These are phyloP conservation scores for Magnusiomyces paraingens DNA, from an alignment of 1,139 yeast genomes.

Conservation along the genomic window DNA sequence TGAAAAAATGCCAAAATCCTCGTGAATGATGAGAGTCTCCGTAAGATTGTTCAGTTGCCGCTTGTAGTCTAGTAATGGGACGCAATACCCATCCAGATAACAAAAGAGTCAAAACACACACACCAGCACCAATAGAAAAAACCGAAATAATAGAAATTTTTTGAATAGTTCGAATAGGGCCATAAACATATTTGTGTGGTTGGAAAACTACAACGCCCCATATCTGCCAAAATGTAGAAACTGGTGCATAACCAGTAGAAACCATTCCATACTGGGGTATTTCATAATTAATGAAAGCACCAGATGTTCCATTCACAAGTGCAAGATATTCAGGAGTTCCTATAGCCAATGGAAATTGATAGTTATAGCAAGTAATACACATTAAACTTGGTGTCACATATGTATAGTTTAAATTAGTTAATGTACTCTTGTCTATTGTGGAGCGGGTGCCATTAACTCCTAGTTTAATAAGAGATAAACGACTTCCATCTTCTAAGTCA, in stretches of 20 bases:
- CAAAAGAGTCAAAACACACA: conserved; percentile 72
- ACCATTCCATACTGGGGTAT: conserved; percentile 40
- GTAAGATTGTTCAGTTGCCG: conserved; percentile 65
- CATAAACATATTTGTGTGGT: conserved; percentile 49
- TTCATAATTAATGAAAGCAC: conserved; percentile 44
- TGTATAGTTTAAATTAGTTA: conserved; percentile 16
- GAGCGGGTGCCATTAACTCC: conserved; percentile 6
- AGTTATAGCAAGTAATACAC: conserved; percentile 19
- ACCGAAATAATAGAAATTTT: conserved; percentile 75
- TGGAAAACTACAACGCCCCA: conserved; percentile 79
- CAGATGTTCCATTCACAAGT: conserved; percentile 37
- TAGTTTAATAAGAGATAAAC: conserved; percentile 27
- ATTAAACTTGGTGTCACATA: conserved; percentile 19
- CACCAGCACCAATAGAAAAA: conserved; percentile 69
- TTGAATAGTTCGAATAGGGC: conserved; percentile 58
- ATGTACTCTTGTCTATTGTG: conserved; percentile 4
- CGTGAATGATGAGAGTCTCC: neutral
- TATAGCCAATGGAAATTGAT: conserved; percentile 16
- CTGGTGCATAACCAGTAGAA: conserved; percentile 65
- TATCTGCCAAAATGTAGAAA: conserved; percentile 41
- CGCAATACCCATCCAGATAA: conserved; percentile 81
- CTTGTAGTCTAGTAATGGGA: conserved; percentile 74
- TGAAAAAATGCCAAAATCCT: conserved; percentile 1
- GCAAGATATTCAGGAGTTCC: conserved; percentile 26
- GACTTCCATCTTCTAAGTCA: conserved; percentile 36